These are phyloP conservation scores for Suhomyces canberraensis DNA, from an alignment of 805 yeast genomes.

Conservation along the genomic window DNA sequence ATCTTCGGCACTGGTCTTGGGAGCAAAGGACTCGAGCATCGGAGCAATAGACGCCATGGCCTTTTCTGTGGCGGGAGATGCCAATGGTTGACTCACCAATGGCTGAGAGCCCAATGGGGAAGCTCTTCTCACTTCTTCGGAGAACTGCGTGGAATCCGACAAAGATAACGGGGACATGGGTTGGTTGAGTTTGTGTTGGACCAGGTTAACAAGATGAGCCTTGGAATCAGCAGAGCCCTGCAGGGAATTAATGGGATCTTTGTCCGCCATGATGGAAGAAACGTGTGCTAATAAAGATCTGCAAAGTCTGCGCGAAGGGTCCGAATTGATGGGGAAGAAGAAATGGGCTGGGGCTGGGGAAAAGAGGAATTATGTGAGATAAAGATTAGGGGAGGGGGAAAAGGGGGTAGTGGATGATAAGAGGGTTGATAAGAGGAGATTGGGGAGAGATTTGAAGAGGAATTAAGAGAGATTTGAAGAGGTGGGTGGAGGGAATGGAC, in stretches of 20 bases:
- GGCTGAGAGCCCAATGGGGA: not conserved
- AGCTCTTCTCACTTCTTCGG: not conserved
- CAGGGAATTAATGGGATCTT: not conserved
- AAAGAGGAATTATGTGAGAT: too few relatives aligned
- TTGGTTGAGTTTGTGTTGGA: slow-evolving; percentile 18
- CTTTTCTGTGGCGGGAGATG: slow-evolving; percentile 39
- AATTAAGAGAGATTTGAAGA: too few relatives aligned
- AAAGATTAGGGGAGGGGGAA: too few relatives aligned
- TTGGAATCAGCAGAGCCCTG: not conserved
- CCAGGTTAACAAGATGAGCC: not conserved
- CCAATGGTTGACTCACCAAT: slow-evolving; percentile 9
- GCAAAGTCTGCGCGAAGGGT: not conserved
- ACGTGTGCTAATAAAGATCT: slow-evolving; percentile 1
- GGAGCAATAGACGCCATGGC: slow-evolving; percentile 84
- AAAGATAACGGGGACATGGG: slow-evolving; percentile 36
- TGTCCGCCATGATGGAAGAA: not conserved
- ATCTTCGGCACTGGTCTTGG: slow-evolving; percentile 55
- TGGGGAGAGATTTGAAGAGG: too few relatives aligned
- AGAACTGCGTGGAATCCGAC: slow-evolving; percentile 11
- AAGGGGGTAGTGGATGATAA: too few relatives aligned
- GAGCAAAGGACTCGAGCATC: slow-evolving; percentile 67
- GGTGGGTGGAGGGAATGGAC: too few relatives aligned
- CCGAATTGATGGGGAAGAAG: too few relatives aligned
- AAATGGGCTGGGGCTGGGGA: too few relatives aligned
- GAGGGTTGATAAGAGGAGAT: too few relatives aligned